These are phyloP conservation scores for Cladobotryum protrusum DNA, from an alignment of 2,329 filamentous ascomycete genomes.

Conservation along the genomic window DNA sequence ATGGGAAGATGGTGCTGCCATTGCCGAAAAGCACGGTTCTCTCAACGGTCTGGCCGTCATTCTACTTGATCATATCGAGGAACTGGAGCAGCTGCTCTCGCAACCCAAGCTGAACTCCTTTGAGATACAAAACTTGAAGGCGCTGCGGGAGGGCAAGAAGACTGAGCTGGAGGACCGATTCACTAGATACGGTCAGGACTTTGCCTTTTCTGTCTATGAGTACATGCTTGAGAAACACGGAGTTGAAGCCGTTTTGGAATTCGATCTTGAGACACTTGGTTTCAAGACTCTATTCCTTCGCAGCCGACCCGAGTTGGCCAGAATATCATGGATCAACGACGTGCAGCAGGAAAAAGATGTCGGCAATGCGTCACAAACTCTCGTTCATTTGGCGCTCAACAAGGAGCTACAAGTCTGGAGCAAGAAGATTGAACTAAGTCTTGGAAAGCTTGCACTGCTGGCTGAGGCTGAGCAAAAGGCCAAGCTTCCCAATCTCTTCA, in stretches of 20 bases:
- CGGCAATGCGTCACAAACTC: constrained; percentile 61
- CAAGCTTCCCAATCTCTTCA: constrained; percentile 26
- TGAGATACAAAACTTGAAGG: constrained; percentile 25
- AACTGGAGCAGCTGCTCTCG: constrained; percentile 24
- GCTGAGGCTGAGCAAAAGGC: constrained; percentile 46
- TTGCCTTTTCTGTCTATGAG: constrained; percentile 73
- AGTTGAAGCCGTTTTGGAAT: constrained; percentile 63
- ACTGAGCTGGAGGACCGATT: constrained; percentile 49
- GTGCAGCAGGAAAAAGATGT: constrained; percentile 71
- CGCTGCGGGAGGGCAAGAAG: constrained; percentile 36
- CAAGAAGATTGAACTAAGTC: constrained; percentile 85
- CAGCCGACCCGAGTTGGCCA: constrained; percentile 62
- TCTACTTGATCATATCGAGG: constrained; percentile 47
- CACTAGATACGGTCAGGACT: constrained; percentile 56
- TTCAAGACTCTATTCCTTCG: constrained; percentile 75
- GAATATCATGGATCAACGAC: constrained; percentile 93
- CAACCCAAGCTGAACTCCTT: constrained; percentile 22
- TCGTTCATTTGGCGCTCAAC: constrained; percentile 62
- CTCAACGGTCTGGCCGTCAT: constrained; percentile 51
- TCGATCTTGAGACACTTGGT: constrained; percentile 59
- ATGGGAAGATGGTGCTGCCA: constrained; percentile 51
- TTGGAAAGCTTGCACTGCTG: constrained; percentile 75
- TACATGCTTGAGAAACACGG: constrained; percentile 64
- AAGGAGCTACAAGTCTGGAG: constrained; percentile 80
- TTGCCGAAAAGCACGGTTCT: constrained; percentile 53